Conservation (phyloP, 2,329 filamentous ascomycete genomes). For the Talaromyces islandicus region DNA sequence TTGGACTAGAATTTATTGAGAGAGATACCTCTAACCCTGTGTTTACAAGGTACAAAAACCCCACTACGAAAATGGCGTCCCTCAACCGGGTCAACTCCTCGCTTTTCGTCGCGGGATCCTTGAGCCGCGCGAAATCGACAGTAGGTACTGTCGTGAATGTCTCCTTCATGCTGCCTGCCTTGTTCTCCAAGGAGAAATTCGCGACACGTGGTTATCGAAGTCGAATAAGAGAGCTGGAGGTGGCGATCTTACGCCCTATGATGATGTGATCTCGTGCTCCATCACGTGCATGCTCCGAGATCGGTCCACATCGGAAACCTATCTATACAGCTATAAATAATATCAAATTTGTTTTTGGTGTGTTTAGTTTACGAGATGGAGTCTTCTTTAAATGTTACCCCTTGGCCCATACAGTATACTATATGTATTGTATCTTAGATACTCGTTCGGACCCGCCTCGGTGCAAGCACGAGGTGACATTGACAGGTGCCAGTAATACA, state of each 20-base stretch:
- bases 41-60: slow-evolving; percentile 30
- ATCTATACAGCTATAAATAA: neutral
- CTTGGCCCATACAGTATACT: no score
- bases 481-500: neutral
- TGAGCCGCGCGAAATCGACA: slow-evolving; percentile 23
- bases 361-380: neutral
- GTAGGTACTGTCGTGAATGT: neutral
- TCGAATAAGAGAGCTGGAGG: neutral
- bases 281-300: neutral
- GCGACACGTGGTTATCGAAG: neutral
- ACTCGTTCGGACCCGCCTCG: neutral
- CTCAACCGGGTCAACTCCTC: slow-evolving; percentile 21
- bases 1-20: neutral
- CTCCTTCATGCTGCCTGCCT: neutral
- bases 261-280: neutral
- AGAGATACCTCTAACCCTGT: slow-evolving; percentile 26
- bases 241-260: neutral
- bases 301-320: neutral
- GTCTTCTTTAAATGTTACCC: no score
- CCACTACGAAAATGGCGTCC: slow-evolving; percentile 29
- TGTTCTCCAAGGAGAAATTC: neutral
- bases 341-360: neutral
- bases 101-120: slow-evolving; percentile 17
- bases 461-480: neutral
- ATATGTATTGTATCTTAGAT: neutral